Conservation (phyloP, 1,284 basidiomycete species). For the Apiotrichum mycotoxinovorans region DNA sequence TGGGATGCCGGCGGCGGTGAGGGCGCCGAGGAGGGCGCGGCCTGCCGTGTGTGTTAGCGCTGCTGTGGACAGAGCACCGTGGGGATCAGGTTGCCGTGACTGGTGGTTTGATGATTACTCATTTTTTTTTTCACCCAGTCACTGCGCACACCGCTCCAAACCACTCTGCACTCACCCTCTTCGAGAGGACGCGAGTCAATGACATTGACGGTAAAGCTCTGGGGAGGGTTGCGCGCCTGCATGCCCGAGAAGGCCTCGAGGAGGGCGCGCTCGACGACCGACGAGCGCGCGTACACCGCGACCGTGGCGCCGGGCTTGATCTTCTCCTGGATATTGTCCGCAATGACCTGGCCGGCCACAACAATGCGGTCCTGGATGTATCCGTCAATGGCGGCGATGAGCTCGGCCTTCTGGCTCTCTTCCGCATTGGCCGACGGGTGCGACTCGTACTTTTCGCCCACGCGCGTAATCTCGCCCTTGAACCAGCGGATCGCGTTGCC, state of each 20-base stretch:
- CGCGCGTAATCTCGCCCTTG: conserved; percentile 90
- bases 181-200: conserved; percentile 92
- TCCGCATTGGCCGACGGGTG: conserved; percentile 79
- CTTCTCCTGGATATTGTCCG: conserved; percentile 81
- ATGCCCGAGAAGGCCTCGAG: conserved; percentile 63
- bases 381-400: conserved; percentile 83
- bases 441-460: conserved; percentile 70
- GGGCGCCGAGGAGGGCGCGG: conserved; percentile 68
- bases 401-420: conserved; percentile 83
- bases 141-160: too few relatives aligned
- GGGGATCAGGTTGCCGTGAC: too few relatives aligned
- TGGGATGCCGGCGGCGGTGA: conserved; percentile 70
- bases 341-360: conserved; percentile 89
- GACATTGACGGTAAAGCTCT: conserved; percentile 81
- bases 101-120: too few relatives aligned
- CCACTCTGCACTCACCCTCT: conserved; percentile 66
- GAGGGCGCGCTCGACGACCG: conserved; percentile 86
- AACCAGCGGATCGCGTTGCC: conserved; percentile 62
- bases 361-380: conserved; percentile 94
- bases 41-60: conserved; percentile 53
- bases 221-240: conserved; percentile 58
- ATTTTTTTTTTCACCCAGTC: too few relatives aligned
- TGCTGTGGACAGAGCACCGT: too few relatives aligned
- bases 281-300: conserved; percentile 89
- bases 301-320: conserved; percentile 92